A percentile compares a stretch with the other conserved stretches of the same genome.
Evolutionary conservation across 2,329 filamentous ascomycete genomes (phyloP).

Genomic region (Verticillium isaacii): DNA sequence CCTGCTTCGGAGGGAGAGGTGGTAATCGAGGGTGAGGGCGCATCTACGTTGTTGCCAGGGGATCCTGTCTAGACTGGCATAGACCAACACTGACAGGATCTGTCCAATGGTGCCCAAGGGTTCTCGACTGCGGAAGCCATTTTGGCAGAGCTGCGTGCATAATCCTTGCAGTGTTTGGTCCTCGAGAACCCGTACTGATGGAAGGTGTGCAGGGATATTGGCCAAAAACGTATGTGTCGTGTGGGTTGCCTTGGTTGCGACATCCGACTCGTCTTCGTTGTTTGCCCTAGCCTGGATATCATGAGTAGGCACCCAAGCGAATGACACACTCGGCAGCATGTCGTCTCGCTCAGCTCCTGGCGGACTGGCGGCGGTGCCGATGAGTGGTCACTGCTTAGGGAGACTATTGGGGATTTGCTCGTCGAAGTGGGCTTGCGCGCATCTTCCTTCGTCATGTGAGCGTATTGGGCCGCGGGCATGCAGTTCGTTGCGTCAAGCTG

Average conservation of each 20-base stretch:
- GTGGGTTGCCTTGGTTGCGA: not conserved
- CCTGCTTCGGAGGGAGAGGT: not conserved
- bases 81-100: not conserved
- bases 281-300: not conserved
- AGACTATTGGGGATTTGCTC: not conserved
- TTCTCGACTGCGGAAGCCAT: not conserved
- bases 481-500: not conserved
- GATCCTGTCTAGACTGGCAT: not conserved
- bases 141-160: not conserved
- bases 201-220: not conserved
- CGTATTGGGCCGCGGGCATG: not conserved
- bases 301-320: not conserved
- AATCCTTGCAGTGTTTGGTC: not conserved
- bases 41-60: not conserved
- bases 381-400: not conserved
- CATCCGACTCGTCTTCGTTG: not conserved
- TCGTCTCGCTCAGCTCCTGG: not conserved
- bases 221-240: not conserved
- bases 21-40: not conserved
- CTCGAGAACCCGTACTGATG: not conserved
- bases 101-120: not conserved
- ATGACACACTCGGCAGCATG: not conserved
- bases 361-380: not conserved
- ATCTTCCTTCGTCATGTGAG: not conserved
- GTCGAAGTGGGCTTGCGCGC: not conserved